These are phyloP conservation scores for Lachnellula occidentalis DNA, from an alignment of 2,329 filamentous ascomycete genomes.

Conservation along the genomic window DNA sequence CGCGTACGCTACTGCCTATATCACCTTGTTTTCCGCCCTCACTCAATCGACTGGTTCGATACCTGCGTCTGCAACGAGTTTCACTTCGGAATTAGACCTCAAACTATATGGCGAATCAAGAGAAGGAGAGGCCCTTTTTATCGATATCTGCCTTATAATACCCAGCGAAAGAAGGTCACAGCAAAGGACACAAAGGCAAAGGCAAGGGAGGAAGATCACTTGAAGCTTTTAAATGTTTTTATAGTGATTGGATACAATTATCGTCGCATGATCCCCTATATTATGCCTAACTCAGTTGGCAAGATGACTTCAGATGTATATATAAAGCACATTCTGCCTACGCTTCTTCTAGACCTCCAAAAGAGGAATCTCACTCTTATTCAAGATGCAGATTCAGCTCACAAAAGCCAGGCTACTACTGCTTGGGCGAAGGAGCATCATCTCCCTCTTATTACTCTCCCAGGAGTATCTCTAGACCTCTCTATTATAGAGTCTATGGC, in stretches of 20 bases:
- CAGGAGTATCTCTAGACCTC: not conserved
- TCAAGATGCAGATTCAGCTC: not conserved
- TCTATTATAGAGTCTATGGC: conserved; percentile 1
- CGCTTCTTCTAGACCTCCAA: not conserved
- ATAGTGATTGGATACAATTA: not conserved
- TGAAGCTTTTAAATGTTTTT: not conserved
- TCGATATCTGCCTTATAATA: not conserved
- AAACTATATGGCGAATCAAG: not conserved
- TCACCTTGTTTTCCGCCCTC: not conserved
- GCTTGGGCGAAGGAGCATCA: not conserved
- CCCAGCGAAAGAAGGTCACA: conserved; percentile 1
- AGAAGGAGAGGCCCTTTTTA: not conserved
- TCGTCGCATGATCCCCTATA: not conserved
- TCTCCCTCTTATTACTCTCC: not conserved
- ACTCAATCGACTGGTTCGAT: not conserved
- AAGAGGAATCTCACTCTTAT: not conserved
- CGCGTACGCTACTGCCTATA: too few relatives aligned
- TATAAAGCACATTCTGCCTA: not conserved
- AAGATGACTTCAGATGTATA: not conserved
- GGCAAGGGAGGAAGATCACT: conserved; percentile 1
- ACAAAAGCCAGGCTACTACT: not conserved
- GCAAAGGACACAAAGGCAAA: conserved; percentile 4
- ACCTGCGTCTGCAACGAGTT: not conserved
- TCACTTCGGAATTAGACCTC: not conserved
- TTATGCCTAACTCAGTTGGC: not conserved